Percentiles rank a stretch among this genome's conserved stretches.
phyloP scores from a whole-genome alignment of 257 asterid genomes.

The Haberlea rhodopensis region DNA sequence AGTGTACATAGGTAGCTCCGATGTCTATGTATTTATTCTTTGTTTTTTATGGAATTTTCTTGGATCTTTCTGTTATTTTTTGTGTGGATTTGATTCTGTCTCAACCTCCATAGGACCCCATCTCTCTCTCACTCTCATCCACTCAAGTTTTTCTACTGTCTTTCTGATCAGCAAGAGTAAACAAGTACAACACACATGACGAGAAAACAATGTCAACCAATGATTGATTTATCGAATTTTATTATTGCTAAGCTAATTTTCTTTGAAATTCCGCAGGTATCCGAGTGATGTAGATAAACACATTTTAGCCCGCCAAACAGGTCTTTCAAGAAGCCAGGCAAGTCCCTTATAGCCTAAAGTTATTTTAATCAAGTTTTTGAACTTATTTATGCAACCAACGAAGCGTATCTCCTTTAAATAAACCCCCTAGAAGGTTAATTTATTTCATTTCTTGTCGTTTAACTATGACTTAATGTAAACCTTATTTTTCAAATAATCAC shows the following conservation, averaged over 20 bases:
- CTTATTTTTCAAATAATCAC: not conserved
- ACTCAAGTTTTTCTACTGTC: conserved; percentile 2
- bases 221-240: conserved; percentile 3
- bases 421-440: not conserved
- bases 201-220: not conserved
- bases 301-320: conserved; percentile 92
- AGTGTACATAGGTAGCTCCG: conserved; percentile 11
- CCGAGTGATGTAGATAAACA: conserved; percentile 98
- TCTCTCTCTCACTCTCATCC: conserved; percentile 11
- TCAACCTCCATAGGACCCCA: conserved; percentile 38
- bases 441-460: conserved; percentile 26
- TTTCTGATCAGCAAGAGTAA: not conserved
- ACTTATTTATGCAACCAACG: conserved; percentile 32
- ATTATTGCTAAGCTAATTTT: not conserved
- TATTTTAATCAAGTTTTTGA: conserved; percentile 22
- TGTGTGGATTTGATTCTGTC: conserved; percentile 39
- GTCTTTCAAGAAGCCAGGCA: conserved; percentile 98
- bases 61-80: conserved; percentile 21
- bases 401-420: conserved; percentile 32
- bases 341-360: conserved; percentile 37
- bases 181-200: conserved; percentile 16
- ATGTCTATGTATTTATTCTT: conserved; percentile 12
- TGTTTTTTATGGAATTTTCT: conserved; percentile 5
- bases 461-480: not conserved
- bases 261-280: conserved; percentile 52